Conservation (phyloP, 176 grass and related monocot species). For the Lolium perenne region DNA sequence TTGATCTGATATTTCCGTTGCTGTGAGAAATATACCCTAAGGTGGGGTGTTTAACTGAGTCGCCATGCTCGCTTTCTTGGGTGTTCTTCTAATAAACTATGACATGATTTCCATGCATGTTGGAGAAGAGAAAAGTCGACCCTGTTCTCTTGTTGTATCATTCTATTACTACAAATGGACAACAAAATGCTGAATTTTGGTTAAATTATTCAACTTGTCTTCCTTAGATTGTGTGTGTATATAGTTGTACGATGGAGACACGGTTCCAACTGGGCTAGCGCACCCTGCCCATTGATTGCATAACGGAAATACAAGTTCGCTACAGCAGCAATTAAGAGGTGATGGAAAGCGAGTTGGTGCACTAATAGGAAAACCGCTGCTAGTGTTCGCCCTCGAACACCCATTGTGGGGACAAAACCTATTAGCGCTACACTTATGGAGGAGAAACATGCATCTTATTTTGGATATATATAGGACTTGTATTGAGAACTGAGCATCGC, state of each 20-base stretch:
- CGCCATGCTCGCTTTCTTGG: background rate
- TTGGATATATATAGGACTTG: constrained; percentile 3
- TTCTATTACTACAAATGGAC: background rate
- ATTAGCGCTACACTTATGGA: background rate
- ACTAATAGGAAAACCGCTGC: background rate
- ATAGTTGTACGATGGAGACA: background rate
- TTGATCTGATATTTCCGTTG: background rate
- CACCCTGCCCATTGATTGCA: background rate
- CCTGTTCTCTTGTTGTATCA: background rate
- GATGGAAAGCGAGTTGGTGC: background rate
- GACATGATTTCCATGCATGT: background rate
- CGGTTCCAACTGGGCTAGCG: background rate
- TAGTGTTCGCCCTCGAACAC: background rate
- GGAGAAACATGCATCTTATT: background rate
- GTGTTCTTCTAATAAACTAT: background rate
- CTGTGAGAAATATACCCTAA: background rate
- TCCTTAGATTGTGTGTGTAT: background rate
- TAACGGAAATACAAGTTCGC: background rate
- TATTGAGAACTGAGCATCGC: background rate
- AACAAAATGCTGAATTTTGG: background rate
- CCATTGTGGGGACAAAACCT: background rate
- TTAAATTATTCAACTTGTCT: background rate
- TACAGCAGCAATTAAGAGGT: background rate
- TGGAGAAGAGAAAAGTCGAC: background rate
- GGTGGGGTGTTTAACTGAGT: background rate